Evolutionary conservation across 2,329 filamentous ascomycete genomes (phyloP).

Genomic region (Xylariaceae sp.): DNA sequence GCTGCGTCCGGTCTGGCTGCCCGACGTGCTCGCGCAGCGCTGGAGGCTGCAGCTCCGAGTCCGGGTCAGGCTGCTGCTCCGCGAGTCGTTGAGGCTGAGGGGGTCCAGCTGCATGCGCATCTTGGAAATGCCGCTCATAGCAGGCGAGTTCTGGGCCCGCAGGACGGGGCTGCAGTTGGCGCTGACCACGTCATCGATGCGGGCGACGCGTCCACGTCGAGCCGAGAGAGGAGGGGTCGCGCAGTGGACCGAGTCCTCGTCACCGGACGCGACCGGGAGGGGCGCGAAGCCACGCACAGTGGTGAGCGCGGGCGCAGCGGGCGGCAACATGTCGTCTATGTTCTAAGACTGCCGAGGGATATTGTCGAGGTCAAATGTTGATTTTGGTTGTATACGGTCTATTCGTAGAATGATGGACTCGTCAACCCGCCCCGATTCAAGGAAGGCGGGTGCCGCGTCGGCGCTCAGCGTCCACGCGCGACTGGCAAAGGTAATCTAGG

Average conservation of each 20-base stretch:
- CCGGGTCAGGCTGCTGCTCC: constrained; percentile 48
- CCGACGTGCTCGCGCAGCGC: constrained; percentile 43
- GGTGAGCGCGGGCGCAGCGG: constrained; percentile 41
- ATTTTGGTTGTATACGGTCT: not conserved
- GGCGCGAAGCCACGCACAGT: constrained; percentile 50
- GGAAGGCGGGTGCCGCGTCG: constrained; percentile 44
- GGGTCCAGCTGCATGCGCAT: constrained; percentile 76
- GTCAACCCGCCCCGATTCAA: constrained; percentile 30
- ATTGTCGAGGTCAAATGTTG: not conserved
- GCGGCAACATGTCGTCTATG: constrained; percentile 38
- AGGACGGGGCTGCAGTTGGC: constrained; percentile 56
- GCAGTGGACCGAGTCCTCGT: constrained; percentile 49
- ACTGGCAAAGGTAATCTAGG: constrained; percentile 41
- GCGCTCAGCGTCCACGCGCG: constrained; percentile 51
- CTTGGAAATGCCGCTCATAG: constrained; percentile 68
- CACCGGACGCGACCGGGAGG: constrained; percentile 47
- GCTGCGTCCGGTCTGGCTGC: constrained; percentile 45
- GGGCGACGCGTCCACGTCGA: constrained; percentile 31
- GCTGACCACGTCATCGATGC: constrained; percentile 51
- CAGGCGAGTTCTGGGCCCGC: constrained; percentile 44
- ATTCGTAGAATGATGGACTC: not conserved
- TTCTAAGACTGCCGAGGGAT: not conserved
- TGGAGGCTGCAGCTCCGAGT: constrained; percentile 48
- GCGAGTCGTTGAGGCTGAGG: constrained; percentile 55
- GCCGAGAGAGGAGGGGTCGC: constrained; percentile 30